Percentiles rank a stretch among this genome's conserved stretches.
phyloP scores from a whole-genome alignment of 2,329 filamentous ascomycete genomes.

The Microsporum ferrugineum region DNA sequence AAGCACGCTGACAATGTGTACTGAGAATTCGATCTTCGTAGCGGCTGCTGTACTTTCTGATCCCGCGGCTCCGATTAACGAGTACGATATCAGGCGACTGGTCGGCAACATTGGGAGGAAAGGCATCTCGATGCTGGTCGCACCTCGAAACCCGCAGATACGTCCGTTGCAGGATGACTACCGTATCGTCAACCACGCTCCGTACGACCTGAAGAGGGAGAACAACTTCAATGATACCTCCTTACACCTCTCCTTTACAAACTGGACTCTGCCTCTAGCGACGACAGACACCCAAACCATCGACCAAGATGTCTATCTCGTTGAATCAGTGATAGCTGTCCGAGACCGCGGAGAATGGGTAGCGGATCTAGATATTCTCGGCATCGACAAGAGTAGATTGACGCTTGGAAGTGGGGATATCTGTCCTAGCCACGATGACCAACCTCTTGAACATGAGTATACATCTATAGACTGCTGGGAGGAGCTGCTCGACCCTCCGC shows the following conservation, averaged over 20 bases:
- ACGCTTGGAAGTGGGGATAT: background rate
- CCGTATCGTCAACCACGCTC: slow-evolving; percentile 12
- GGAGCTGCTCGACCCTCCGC: slow-evolving; percentile 12
- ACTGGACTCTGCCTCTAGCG: slow-evolving; percentile 13
- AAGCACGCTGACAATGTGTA: background rate
- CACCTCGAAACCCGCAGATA: slow-evolving; percentile 11
- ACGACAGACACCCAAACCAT: slow-evolving; percentile 8
- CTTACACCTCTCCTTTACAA: slow-evolving; percentile 19
- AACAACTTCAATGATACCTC: slow-evolving; percentile 16
- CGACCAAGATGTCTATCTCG: slow-evolving; percentile 13
- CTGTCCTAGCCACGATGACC: background rate
- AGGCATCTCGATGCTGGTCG: slow-evolving; percentile 14
- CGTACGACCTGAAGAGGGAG: slow-evolving; percentile 15
- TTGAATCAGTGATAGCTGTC: slow-evolving; percentile 15
- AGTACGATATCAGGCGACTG: background rate
- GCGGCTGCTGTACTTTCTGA: slow-evolving; percentile 83
- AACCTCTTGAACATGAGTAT: background rate
- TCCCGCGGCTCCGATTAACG: slow-evolving; percentile 48
- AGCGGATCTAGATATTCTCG: slow-evolving; percentile 16
- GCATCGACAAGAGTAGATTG: background rate
- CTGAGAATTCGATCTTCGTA: slow-evolving; percentile 4
- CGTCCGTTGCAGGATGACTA: background rate
- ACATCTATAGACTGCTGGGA: slow-evolving; percentile 12
- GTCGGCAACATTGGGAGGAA: slow-evolving; percentile 15
- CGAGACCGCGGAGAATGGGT: slow-evolving; percentile 18